These are phyloP conservation scores for Tarenaya hassleriana DNA, from an alignment of 345 rosid genomes.

Conservation along the genomic window DNA sequence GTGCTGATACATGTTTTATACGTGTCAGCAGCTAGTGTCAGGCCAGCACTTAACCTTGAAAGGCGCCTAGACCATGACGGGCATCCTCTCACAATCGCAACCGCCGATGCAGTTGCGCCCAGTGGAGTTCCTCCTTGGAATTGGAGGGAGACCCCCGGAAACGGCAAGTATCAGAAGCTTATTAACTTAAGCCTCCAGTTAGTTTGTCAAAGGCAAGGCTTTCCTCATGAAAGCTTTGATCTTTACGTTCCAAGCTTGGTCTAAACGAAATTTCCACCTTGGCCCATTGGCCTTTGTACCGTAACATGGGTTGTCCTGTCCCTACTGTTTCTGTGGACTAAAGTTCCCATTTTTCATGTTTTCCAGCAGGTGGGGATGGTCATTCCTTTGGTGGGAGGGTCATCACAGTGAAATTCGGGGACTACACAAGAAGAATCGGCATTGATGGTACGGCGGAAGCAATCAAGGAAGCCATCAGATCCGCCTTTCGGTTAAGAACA, in stretches of 20 bases:
- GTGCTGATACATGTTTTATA: conserved; percentile 14
- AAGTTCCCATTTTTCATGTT: conserved; percentile 9
- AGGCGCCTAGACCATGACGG: conserved; percentile 95
- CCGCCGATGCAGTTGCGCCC: conserved; percentile 79
- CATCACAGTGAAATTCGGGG: conserved; percentile 81
- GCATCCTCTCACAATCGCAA: conserved; percentile 81
- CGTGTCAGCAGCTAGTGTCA: conserved; percentile 60
- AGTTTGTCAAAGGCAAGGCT: neutral
- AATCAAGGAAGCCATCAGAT: conserved; percentile 79
- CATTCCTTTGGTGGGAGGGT: conserved; percentile 86
- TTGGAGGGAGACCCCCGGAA: conserved; percentile 95
- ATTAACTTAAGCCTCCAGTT: conserved; percentile 12
- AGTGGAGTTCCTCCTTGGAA: conserved; percentile 97
- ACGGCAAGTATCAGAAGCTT: conserved; percentile 39
- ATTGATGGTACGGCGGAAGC: conserved; percentile 83
- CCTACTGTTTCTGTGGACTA: neutral
- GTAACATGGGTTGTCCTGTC: neutral
- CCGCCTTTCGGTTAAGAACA: conserved; percentile 80
- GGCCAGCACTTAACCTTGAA: conserved; percentile 87
- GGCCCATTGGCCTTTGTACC: conserved; percentile 6
- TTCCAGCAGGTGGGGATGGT: conserved; percentile 50
- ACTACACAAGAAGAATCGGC: conserved; percentile 86
- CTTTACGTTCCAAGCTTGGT: conserved; percentile 13
- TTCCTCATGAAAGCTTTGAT: conserved; percentile 9
- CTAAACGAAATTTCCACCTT: neutral